Evolutionary conservation across 1,284 basidiomycete genomes (phyloP), one percentile per base, ranked within the genome.

Genomic region (Lentinula novae-zelandiae): DNA sequence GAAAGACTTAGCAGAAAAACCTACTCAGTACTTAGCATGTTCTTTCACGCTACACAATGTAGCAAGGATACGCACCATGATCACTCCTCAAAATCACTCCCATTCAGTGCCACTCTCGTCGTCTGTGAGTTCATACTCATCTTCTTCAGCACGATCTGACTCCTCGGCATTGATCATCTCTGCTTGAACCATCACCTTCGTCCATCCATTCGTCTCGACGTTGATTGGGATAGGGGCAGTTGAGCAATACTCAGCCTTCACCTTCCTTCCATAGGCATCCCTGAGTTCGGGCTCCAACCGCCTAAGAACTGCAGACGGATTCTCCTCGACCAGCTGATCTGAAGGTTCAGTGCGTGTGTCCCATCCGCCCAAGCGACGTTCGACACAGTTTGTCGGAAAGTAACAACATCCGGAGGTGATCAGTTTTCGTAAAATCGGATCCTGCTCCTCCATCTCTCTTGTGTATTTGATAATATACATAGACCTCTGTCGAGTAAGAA

Each of bases 181-280:
- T 70, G 0, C 68, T 67, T 7, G 68, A 67, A 3, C 65, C 70
- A 31, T 70, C 69, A 44, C 70, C 69, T 1, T 67, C 67, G 6
- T 68, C 71, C 12, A 69, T 27, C 69, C 67, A n/a, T 64, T 65
- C 31, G 65, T 69, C 13, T 71, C 71, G 9, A 66, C 63, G 17
- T 67, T 64, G 15, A 69, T 67, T 67, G 40, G 65, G 70, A 12
- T 68, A 22, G 17, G 17, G 73, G 64, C 20, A 31, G 40, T 50
- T 15, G 20, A 15, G 8, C 38, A n/a, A 64, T 59, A 46, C n/a
- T 46, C 44, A 46, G 44, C 44, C 40, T 63, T 50, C 20, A 54
- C 58, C 27, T 39, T 46, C 12, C 50, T 59, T 9, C 57, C 48
- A 17, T 62, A 40, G n/a, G 61, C 70, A 38, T 56, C 60, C 22